phyloP scores from a whole-genome alignment of 2,329 filamentous ascomycete species.

The Diplodia intermedia region DNA sequence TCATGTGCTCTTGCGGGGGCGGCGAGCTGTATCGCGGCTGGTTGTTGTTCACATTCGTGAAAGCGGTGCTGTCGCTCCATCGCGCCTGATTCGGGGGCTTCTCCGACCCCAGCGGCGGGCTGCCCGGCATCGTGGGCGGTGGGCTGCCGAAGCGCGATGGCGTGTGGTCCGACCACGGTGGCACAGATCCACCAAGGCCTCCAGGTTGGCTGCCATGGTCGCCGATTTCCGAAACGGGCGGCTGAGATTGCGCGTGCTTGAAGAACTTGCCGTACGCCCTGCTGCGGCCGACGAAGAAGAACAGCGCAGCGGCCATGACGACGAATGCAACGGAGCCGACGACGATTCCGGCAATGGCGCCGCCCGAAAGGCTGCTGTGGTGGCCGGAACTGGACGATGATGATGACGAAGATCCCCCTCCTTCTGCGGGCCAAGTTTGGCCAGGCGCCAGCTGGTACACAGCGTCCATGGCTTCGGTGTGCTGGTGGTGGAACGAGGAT shows the following conservation, averaged over 20 bases:
- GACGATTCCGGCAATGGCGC: slow-evolving; percentile 62
- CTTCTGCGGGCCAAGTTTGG: slow-evolving; percentile 49
- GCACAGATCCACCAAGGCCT: not conserved
- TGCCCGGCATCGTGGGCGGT: slow-evolving; percentile 7
- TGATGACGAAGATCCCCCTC: slow-evolving; percentile 24
- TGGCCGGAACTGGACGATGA: slow-evolving; percentile 28
- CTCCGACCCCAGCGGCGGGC: slow-evolving; percentile 17
- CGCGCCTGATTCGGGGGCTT: slow-evolving; percentile 14
- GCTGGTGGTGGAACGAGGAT: slow-evolving; percentile 11
- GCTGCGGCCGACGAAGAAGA: slow-evolving; percentile 68
- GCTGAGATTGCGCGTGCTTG: slow-evolving; percentile 18
- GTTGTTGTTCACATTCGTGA: not conserved
- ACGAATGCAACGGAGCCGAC: slow-evolving; percentile 69
- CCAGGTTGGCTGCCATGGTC: not conserved
- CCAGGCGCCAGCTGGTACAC: slow-evolving; percentile 46
- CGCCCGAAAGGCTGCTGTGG: slow-evolving; percentile 42
- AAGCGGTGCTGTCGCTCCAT: slow-evolving; percentile 31
- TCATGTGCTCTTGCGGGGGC: slow-evolving; percentile 20
- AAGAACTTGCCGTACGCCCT: slow-evolving; percentile 34
- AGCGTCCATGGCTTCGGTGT: slow-evolving; percentile 37
- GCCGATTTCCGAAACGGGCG: slow-evolving; percentile 10
- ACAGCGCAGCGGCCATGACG: slow-evolving; percentile 63
- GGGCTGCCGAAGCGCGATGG: slow-evolving; percentile 21
- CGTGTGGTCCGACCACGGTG: slow-evolving; percentile 15
- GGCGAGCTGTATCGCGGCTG: not conserved